These are phyloP conservation scores for Lipomyces oligophaga DNA, from an alignment of 805 yeast species.

Conservation along the genomic window DNA sequence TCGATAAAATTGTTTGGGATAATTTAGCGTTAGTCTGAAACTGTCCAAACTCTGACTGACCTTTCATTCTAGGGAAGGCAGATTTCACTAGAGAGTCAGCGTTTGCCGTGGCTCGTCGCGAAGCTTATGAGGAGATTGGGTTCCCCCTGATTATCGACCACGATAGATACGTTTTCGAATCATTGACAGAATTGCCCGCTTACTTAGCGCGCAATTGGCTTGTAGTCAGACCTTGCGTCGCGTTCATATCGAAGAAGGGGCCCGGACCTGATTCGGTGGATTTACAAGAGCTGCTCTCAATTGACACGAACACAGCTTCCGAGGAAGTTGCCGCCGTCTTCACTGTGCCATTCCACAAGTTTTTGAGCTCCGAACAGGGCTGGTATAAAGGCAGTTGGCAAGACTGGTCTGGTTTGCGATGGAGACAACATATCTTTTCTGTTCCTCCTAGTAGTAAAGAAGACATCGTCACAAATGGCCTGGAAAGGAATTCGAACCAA, in stretches of 20 bases:
- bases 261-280: slow-evolving; percentile 7
- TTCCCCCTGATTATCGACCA: slow-evolving; percentile 40
- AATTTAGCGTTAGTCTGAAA: slow-evolving; percentile 38
- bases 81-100: slow-evolving; percentile 62
- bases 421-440: slow-evolving; percentile 37
- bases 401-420: slow-evolving; percentile 38
- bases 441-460: slow-evolving; percentile 9
- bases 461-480: neutral
- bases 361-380: slow-evolving; percentile 17
- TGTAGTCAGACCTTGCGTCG: slow-evolving; percentile 72
- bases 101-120: slow-evolving; percentile 74
- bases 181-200: slow-evolving; percentile 63
- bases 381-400: slow-evolving; percentile 32
- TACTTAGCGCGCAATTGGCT: slow-evolving; percentile 77
- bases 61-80: slow-evolving; percentile 85
- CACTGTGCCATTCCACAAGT: slow-evolving; percentile 24
- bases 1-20: neutral
- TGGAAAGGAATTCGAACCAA: neutral
- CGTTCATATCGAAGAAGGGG: slow-evolving; percentile 25
- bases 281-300: slow-evolving; percentile 14
- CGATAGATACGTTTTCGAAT: slow-evolving; percentile 55
- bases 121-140: slow-evolving; percentile 85
- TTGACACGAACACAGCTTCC: slow-evolving; percentile 4
- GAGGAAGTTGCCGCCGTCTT: slow-evolving; percentile 38
- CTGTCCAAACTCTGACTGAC: too few species aligned